These are phyloP conservation scores for Podosphaera leucotricha DNA, from an alignment of 2,329 filamentous ascomycete species.

Conservation along the genomic window DNA sequence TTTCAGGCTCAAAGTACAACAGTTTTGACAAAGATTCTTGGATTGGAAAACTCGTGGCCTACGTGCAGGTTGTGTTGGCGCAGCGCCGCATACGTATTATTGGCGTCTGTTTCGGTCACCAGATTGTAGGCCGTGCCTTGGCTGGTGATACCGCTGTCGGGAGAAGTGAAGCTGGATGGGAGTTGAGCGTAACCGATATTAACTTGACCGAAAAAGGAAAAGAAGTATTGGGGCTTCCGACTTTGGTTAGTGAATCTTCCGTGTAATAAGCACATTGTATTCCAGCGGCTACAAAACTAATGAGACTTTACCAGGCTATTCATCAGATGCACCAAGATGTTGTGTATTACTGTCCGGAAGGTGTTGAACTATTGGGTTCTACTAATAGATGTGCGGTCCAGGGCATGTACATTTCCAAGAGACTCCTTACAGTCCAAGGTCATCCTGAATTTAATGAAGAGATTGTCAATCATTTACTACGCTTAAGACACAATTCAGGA, in stretches of 20 bases:
- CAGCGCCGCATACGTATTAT: slow-evolving; percentile 44
- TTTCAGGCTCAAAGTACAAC: slow-evolving; percentile 55
- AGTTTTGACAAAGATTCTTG: slow-evolving; percentile 52
- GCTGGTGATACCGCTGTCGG: slow-evolving; percentile 34
- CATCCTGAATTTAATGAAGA: slow-evolving; percentile 62
- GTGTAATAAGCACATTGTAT: not conserved
- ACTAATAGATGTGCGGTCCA: slow-evolving; percentile 51
- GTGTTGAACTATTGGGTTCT: slow-evolving; percentile 36
- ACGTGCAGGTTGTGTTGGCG: slow-evolving; percentile 31
- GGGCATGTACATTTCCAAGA: slow-evolving; percentile 46
- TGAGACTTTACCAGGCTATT: slow-evolving; percentile 30
- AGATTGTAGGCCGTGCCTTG: slow-evolving; percentile 55
- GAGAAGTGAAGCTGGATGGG: slow-evolving; percentile 50
- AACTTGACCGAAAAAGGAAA: slow-evolving; percentile 45
- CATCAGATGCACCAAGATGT: slow-evolving; percentile 78
- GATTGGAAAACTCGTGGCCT: slow-evolving; percentile 54
- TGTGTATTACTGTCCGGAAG: slow-evolving; percentile 37
- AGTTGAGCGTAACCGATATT: slow-evolving; percentile 50
- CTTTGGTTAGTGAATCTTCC: slow-evolving; percentile 20
- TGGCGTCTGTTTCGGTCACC: slow-evolving; percentile 71
- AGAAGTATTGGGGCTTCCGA: slow-evolving; percentile 44
- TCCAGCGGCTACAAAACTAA: not conserved
- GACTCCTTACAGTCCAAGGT: slow-evolving; percentile 57
- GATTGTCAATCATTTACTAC: slow-evolving; percentile 47
- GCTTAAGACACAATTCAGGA: slow-evolving; percentile 37